Percentiles rank a stretch among this genome's conserved stretches.
Conservation (phyloP, 1,139 yeast species). For the Nakaseomyces bracarensis region DNA sequence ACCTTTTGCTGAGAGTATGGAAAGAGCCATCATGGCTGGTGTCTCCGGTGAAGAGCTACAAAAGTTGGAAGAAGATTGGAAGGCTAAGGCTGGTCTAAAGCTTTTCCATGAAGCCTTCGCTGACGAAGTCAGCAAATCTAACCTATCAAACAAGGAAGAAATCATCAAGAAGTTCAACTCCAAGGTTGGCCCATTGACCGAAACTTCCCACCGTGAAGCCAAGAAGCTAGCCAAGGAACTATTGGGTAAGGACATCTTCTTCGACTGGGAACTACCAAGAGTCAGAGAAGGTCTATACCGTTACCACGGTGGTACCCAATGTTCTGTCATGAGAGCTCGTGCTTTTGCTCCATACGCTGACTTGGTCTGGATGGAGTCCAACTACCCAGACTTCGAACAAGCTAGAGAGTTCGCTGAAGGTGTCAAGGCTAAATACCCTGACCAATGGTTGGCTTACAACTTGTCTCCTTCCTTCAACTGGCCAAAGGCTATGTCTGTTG, state of each 20-base stretch:
- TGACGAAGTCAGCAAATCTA: slow-evolving; percentile 60
- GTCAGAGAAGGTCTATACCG: slow-evolving; percentile 97
- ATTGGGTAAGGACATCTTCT: slow-evolving; percentile 76
- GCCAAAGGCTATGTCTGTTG: slow-evolving; percentile 85
- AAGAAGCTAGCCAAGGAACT: slow-evolving; percentile 66
- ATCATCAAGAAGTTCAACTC: slow-evolving; percentile 59
- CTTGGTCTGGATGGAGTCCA: slow-evolving; percentile 98
- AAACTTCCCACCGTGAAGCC: slow-evolving; percentile 74
- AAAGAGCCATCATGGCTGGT: slow-evolving; percentile 72
- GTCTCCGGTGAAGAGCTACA: slow-evolving; percentile 63
- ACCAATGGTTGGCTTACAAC: slow-evolving; percentile 94
- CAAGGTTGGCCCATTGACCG: slow-evolving; percentile 66
- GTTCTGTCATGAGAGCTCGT: slow-evolving; percentile 96
- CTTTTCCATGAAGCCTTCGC: slow-evolving; percentile 87
- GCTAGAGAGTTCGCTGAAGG: slow-evolving; percentile 94
- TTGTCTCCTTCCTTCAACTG: slow-evolving; percentile 97
- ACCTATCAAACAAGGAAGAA: slow-evolving; percentile 56
- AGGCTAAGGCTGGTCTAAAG: slow-evolving; percentile 72
- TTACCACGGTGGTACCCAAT: slow-evolving; percentile 92
- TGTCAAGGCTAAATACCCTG: slow-evolving; percentile 70
- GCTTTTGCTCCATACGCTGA: slow-evolving; percentile 94
- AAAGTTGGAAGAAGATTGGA: slow-evolving; percentile 77
- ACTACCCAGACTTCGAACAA: slow-evolving; percentile 86
- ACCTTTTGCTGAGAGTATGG: slow-evolving; percentile 70
- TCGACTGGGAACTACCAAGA: slow-evolving; percentile 94